A percentile compares a stretch with the other conserved stretches of the same genome.
Evolutionary conservation across 106 monocot genomes (phyloP).

Genomic region (Apostasia ramifera): DNA sequence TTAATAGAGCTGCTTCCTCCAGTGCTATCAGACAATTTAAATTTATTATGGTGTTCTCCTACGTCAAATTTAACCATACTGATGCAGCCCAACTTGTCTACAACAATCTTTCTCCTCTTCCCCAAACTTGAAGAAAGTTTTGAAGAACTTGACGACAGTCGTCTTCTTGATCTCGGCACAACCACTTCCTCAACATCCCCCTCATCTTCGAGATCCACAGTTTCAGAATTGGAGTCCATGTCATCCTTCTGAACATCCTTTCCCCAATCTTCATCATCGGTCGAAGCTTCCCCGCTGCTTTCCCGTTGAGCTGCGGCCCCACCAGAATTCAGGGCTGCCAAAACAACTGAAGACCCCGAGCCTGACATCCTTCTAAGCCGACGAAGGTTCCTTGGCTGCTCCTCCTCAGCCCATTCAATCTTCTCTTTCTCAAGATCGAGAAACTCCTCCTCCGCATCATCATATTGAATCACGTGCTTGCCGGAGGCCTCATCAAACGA

Average conservation of each 20-base stretch:
- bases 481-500: conserved; percentile 33
- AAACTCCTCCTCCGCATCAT: conserved; percentile 70
- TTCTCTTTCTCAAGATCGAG: conserved; percentile 55
- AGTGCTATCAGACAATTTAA: not conserved
- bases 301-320: conserved; percentile 9
- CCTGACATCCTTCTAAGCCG: conserved; percentile 42
- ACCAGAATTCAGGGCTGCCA: not conserved
- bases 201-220: conserved; percentile 45
- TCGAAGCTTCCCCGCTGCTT: conserved; percentile 19
- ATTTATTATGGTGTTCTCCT: conserved; percentile 3
- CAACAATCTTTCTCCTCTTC: conserved; percentile 50
- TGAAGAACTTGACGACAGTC: conserved; percentile 15
- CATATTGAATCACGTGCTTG: conserved; percentile 61
- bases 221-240: conserved; percentile 25
- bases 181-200: conserved; percentile 23
- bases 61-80: conserved; percentile 42
- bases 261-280: conserved; percentile 54
- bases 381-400: conserved; percentile 34
- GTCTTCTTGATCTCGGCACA: conserved; percentile 13
- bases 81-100: conserved; percentile 20
- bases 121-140: conserved; percentile 7
- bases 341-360: not conserved
- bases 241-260: conserved; percentile 17
- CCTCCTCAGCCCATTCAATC: conserved; percentile 57
- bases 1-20: not conserved